phyloP scores from a whole-genome alignment of 2,329 filamentous ascomycete species.

The Colletotrichum nymphaeae region DNA sequence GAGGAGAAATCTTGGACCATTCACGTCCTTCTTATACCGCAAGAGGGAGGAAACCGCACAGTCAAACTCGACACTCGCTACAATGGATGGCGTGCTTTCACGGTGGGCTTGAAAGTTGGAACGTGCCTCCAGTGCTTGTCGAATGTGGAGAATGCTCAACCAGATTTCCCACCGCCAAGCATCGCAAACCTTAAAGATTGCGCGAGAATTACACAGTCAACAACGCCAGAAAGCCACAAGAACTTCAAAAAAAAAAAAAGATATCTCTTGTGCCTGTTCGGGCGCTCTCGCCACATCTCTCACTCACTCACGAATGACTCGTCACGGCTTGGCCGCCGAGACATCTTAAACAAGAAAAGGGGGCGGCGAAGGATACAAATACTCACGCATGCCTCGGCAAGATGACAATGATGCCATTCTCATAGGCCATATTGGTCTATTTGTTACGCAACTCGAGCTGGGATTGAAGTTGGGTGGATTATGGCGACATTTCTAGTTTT shows the following conservation, averaged over 20 bases:
- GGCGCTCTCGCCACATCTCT: background rate
- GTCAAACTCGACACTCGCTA: background rate
- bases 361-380: background rate
- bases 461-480: background rate
- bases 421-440: background rate
- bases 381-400: background rate
- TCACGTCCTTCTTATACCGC: no score
- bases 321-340: background rate
- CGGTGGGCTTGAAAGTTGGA: background rate
- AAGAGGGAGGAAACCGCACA: no score
- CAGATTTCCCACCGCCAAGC: background rate
- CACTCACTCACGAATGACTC: background rate
- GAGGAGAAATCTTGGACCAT: no score
- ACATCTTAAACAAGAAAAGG: background rate
- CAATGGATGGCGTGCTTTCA: background rate
- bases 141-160: background rate
- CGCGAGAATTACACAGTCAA: background rate
- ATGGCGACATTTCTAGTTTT: slow-evolving; percentile 6
- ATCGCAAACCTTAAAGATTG: background rate
- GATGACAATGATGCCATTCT: background rate
- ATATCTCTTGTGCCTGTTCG: background rate
- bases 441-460: background rate
- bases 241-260: background rate
- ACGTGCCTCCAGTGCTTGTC: background rate
- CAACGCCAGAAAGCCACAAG: background rate